Conservation (phyloP, 176 grass and related monocot genomes). For the Rhynchospora pubera region DNA sequence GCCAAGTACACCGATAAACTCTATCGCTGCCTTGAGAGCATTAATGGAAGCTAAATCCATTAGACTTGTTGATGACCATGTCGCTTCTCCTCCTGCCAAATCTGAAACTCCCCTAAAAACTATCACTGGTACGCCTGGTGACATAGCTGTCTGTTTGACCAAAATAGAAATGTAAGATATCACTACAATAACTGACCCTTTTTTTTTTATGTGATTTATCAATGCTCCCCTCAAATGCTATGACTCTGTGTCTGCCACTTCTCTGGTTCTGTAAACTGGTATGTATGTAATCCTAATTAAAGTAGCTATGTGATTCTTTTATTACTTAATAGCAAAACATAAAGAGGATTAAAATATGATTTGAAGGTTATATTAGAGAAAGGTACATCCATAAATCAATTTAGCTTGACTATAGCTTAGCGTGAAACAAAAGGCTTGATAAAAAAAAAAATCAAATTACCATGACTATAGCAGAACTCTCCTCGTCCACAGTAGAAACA, state of each 20-base stretch:
- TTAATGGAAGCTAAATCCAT: conserved; percentile 71
- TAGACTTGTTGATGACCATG: conserved; percentile 64
- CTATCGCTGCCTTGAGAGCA: conserved; percentile 58
- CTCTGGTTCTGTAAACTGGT: neutral
- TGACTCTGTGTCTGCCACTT: neutral
- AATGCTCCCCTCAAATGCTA: no score
- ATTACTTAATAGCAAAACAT: neutral
- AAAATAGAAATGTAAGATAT: neutral
- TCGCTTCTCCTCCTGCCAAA: conserved; percentile 61
- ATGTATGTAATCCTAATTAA: neutral
- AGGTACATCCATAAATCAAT: no score
- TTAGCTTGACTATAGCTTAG: no score
- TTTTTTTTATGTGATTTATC: no score
- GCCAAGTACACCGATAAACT: conserved; percentile 58
- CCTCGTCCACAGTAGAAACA: conserved; percentile 77
- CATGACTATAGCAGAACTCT: conserved; percentile 75
- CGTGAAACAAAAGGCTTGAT: no score
- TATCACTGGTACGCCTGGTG: conserved; percentile 56
- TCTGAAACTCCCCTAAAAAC: conserved; percentile 88
- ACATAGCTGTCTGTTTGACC: conserved; percentile 49
- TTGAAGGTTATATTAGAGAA: neutral
- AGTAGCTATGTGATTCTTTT: neutral
- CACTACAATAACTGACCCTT: no score
- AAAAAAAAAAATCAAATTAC: conserved; percentile 38
- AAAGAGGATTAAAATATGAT: neutral